Conservation (phyloP, 2,329 filamentous ascomycete species). For the Colletotrichum filicis region DNA sequence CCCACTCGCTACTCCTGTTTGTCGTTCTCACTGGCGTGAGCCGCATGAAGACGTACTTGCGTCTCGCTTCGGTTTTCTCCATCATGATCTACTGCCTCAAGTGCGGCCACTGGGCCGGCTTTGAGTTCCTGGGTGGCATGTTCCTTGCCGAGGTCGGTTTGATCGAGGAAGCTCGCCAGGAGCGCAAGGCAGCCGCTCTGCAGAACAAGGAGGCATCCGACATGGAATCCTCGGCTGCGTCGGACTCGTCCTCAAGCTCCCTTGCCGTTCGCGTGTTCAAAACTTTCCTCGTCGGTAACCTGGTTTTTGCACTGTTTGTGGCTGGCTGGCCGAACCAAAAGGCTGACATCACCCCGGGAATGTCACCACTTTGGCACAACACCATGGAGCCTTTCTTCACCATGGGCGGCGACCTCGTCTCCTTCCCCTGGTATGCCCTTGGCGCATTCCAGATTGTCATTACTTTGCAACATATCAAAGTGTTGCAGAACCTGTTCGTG, state of each 20-base stretch:
- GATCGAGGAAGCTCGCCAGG: constrained; percentile 40
- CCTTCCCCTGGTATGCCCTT: constrained; percentile 49
- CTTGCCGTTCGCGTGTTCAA: constrained; percentile 38
- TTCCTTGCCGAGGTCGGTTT: constrained; percentile 56
- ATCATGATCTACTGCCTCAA: constrained; percentile 50
- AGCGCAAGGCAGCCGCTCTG: not conserved
- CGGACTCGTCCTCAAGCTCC: constrained; percentile 1
- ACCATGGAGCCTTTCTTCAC: constrained; percentile 47
- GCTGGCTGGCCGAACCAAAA: constrained; percentile 53
- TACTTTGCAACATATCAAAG: constrained; percentile 44
- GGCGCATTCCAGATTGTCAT: constrained; percentile 46
- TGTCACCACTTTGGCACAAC: constrained; percentile 43
- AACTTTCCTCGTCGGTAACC: constrained; percentile 37
- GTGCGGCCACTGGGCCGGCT: constrained; percentile 53
- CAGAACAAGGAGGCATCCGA: constrained; percentile 36
- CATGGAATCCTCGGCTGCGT: constrained; percentile 17
- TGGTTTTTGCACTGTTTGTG: constrained; percentile 47
- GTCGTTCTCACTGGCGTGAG: constrained; percentile 49
- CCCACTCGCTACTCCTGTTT: constrained; percentile 57
- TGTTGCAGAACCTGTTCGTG: constrained; percentile 53
- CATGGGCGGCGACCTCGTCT: constrained; percentile 45
- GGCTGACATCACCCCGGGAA: constrained; percentile 46
- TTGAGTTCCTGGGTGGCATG: constrained; percentile 59
- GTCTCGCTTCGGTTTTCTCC: constrained; percentile 43
- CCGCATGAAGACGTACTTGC: constrained; percentile 45